phyloP scores from a whole-genome alignment of 2,329 filamentous ascomycete genomes.

The Nigrograna mackinnonii region DNA sequence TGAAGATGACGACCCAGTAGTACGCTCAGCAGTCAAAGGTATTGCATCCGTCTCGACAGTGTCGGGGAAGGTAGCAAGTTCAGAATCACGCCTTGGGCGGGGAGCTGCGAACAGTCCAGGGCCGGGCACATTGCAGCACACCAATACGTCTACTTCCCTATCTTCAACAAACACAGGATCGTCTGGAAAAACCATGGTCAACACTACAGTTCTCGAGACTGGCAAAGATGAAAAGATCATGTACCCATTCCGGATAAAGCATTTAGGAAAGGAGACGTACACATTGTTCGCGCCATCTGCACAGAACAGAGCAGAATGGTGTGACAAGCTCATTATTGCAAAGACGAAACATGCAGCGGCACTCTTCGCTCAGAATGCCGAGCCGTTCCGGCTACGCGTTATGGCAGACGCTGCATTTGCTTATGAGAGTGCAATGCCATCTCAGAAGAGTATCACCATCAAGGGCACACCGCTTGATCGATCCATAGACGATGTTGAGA shows the following conservation, averaged over 20 bases:
- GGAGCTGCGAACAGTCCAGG: constrained; percentile 45
- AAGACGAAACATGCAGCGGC: constrained; percentile 93
- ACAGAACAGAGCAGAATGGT: constrained; percentile 83
- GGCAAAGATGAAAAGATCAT: constrained; percentile 75
- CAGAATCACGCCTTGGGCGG: constrained; percentile 57
- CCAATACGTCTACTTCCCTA: constrained; percentile 67
- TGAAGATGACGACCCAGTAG: constrained; percentile 86
- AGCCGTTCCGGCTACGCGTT: constrained; percentile 90
- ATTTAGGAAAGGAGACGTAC: constrained; percentile 91
- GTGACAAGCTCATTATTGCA: constrained; percentile 87
- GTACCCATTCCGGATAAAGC: constrained; percentile 94
- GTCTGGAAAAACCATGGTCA: constrained; percentile 55
- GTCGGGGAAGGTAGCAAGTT: constrained; percentile 22
- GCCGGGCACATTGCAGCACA: constrained; percentile 64
- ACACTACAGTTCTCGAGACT: constrained; percentile 53
- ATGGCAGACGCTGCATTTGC: constrained; percentile 92
- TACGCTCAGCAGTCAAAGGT: constrained; percentile 75
- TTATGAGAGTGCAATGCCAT: constrained; percentile 65
- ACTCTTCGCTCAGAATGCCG: constrained; percentile 87
- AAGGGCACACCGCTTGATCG: constrained; percentile 89
- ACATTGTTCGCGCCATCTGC: constrained; percentile 83
- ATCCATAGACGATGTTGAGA: constrained; percentile 86
- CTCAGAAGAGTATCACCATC: constrained; percentile 72
- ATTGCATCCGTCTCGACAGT: constrained; percentile 63
- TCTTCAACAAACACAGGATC: constrained; percentile 51